Conservation (phyloP, 2,329 filamentous ascomycete genomes). For the Pestalotiopsis sp. region DNA sequence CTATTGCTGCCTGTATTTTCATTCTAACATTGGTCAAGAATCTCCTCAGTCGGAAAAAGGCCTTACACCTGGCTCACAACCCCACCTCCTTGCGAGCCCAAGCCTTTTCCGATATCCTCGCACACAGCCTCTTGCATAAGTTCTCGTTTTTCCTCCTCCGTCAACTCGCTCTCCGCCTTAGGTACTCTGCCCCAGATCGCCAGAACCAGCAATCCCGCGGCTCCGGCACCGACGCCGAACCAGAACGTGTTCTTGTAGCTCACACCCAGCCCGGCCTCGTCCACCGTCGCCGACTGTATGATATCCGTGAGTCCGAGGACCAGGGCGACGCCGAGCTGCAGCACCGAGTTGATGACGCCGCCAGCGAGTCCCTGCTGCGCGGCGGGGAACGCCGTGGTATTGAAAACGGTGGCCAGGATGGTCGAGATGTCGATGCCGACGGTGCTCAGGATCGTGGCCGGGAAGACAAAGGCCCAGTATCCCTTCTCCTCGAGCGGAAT, state of each 20-base stretch:
- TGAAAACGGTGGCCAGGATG: conserved; percentile 76
- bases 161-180: not conserved
- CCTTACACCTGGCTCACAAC: not conserved
- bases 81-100: not conserved
- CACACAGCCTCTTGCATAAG: not conserved
- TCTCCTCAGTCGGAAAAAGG: not conserved
- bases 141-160: not conserved
- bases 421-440: conserved; percentile 78
- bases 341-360: not conserved
- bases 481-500: conserved; percentile 57
- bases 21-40: not conserved
- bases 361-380: not conserved
- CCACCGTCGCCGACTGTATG: not conserved
- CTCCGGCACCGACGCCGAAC: not conserved
- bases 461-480: conserved; percentile 77
- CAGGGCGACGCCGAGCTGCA: not conserved
- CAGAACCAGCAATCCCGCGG: not conserved
- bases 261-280: not conserved
- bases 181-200: not conserved
- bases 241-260: conserved; percentile 1
- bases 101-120: not conserved
- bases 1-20: not conserved
- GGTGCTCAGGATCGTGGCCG: conserved; percentile 69
- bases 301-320: not conserved
- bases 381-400: conserved; percentile 69